Evolutionary conservation across 2,329 filamentous ascomycete species (phyloP).

Genomic region (Akanthomyces uredinophilus): DNA sequence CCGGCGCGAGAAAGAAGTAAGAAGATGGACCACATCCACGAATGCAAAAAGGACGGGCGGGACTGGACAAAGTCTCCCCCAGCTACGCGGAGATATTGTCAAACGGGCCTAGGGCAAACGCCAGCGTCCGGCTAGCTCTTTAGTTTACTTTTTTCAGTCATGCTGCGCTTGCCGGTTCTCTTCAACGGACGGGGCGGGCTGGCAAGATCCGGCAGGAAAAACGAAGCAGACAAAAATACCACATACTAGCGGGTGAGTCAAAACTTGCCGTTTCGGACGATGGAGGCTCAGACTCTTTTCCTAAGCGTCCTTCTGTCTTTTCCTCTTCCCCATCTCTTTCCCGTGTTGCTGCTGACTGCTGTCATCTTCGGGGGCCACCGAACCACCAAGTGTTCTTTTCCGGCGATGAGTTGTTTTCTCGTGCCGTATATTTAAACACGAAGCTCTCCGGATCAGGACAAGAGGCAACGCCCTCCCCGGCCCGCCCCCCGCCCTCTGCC

Average conservation of each 20-base stretch:
- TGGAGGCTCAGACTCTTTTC: conserved; percentile 4
- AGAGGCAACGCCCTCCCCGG: not conserved
- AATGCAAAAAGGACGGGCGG: conserved; percentile 2
- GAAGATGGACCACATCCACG: conserved; percentile 9
- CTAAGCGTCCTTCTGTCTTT: not conserved
- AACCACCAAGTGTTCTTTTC: not conserved
- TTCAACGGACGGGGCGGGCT: conserved; percentile 7
- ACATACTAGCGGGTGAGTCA: conserved; percentile 10
- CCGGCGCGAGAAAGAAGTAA: not conserved
- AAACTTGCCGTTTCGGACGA: conserved; percentile 6
- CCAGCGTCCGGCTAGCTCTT: not conserved
- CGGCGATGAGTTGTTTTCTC: too few species aligned
- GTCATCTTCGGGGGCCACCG: not conserved
- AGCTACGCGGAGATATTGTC: not conserved
- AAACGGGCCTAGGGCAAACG: conserved; percentile 1
- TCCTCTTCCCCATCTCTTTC: not conserved
- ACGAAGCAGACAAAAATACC: not conserved
- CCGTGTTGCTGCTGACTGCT: not conserved
- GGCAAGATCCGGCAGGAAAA: not conserved
- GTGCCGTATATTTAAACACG: not conserved
- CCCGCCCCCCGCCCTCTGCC: not conserved
- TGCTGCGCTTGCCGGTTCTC: not conserved
- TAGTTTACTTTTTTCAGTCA: not conserved
- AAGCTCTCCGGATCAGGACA: conserved; percentile 5
- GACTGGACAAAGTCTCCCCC: not conserved